Evolutionary conservation across 75 land plant species (phyloP).

Genomic region (Pinus tabuliformis): DNA sequence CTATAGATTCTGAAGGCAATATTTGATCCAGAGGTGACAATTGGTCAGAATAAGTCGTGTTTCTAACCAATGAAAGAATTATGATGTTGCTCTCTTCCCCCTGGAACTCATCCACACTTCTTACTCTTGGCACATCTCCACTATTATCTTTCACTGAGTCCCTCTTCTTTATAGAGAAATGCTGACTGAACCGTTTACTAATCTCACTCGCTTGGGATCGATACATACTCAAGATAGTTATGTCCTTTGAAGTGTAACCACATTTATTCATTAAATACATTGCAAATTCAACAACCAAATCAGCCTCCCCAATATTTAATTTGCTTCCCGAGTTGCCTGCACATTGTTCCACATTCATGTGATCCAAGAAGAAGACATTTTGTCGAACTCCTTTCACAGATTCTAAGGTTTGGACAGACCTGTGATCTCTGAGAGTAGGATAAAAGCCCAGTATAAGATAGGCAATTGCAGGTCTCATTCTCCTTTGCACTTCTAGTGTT

Average conservation of each 20-base stretch:
- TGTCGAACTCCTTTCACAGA: slow-evolving; percentile 15
- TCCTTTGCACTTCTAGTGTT: slow-evolving; percentile 22
- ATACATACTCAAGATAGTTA: slow-evolving; percentile 29
- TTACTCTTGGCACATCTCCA: slow-evolving; percentile 10
- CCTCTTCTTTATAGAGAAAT: slow-evolving; percentile 6
- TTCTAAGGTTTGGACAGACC: slow-evolving; percentile 12
- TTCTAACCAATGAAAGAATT: slow-evolving; percentile 38
- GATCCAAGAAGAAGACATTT: slow-evolving; percentile 25
- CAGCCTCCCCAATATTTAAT: slow-evolving; percentile 18
- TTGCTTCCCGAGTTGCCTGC: slow-evolving; percentile 19
- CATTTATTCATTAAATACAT: slow-evolving; percentile 23
- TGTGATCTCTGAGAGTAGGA: slow-evolving; percentile 22
- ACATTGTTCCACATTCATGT: slow-evolving; percentile 9
- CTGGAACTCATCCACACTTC: slow-evolving; percentile 32
- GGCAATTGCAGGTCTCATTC: slow-evolving; percentile 28
- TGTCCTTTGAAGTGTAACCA: slow-evolving; percentile 11
- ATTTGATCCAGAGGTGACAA: neutral
- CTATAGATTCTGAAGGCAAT: slow-evolving; percentile 17
- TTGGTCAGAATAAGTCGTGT: neutral
- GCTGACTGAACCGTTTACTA: slow-evolving; percentile 6
- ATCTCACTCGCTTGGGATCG: slow-evolving; percentile 16
- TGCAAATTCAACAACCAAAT: slow-evolving; percentile 16
- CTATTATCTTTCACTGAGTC: neutral
- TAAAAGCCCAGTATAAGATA: slow-evolving; percentile 14
- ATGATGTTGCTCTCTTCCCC: slow-evolving; percentile 40